Evolutionary conservation across 306 rosid genomes (phyloP), one percentile per base, ranked within the genome.

Genomic region (Calophaca sinica): DNA sequence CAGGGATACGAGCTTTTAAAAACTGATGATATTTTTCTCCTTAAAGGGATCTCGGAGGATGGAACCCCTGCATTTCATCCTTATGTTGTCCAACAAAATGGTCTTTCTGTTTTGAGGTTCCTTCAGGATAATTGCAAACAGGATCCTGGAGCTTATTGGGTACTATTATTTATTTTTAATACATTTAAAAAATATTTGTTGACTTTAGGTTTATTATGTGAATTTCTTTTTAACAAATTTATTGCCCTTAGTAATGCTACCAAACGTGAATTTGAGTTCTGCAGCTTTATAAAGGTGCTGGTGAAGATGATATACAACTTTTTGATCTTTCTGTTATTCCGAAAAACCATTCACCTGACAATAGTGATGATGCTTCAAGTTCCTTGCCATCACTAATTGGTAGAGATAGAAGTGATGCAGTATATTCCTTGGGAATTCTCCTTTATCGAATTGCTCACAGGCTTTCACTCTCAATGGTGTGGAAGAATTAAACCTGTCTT

Each of bases 141-240:
- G 90, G 98, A 94, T 77, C 98, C 97, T 61, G 98, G 96, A 68
- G 93, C 96, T 68, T 94, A 94, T 86, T 94, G 98, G 98, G 98
- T 94, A 88, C 67, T 64, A 79, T 54, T 38, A 55, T 39, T 52
- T 49, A 73, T 78, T 45, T 20, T 9, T 41, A 9, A 4, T 62
- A 13, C 26, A 38, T 46, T 61, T 66, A 11, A 44, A 42, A 33
- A 20, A 58, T 29, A 29, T 58, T 39, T 58, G 45, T 51, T 73
- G 39, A 20, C 59, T 70, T 66, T 49, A 20, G 39, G 13, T 76
- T 53, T 71, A 29, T 12, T 41, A 41, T 72, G 41, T 12, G 20
- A 66, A 57, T 9, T 35, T 62, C 5, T 46, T 80, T 58, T 62
- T 46, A 46, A 57, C 46, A 73, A 74, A 46, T 58, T 59, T 49